Base-by-base conservation (phyloP, 495 filamentous ascomycete genomes). In the Neurospora discreta region DNA sequence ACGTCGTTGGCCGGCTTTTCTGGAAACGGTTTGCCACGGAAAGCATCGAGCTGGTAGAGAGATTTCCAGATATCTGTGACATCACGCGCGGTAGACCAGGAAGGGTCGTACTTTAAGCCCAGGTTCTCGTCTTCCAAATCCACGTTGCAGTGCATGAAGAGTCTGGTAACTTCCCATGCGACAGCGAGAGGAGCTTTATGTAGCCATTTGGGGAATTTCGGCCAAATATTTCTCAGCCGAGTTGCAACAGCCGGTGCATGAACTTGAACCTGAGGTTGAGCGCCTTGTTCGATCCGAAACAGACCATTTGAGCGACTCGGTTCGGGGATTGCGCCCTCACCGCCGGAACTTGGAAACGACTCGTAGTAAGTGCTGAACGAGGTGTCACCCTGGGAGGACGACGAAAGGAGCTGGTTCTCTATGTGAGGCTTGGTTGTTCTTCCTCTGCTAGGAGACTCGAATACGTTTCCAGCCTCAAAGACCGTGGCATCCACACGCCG, bases 91-190 rank as follows among this genome's bases (percentile, higher is more conserved):
- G 77, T 76, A 8, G 76, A 78, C 78, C 80, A 82, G 8, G 70
- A 77, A 1, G 82, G 79, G 16, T 83, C 74, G 60, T 84, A 84
- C 13, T 76, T 38, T 15, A 84, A 33, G 52, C 15, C 52, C 30
- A 65, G 33, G 23, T 52, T 71, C 7, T 76, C 30, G 30, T 78
- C 52, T 13, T 82, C 76, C 26, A 81, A 75, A 26, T 78, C 73
- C 30, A 85, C 76, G 1, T 76, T 77, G 73, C 83, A 85, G 65
- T 85, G 78, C 6, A 83, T 74, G 44, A 81, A 80, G 26, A 84
- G 77, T 23, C 84, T 79, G 4, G 82, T 78, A 18, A 86, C 71
- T 68, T 86, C 84, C 84, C 84, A 86, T 13, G 79, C 78, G 42
- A 86, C 76, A 26, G 78, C 80, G 9, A 86, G 76, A 1, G 84